Percentiles rank a stretch among this genome's conserved stretches.
These are phyloP conservation scores for Saxispiralis lemnorum DNA, from an alignment of 495 filamentous ascomycete genomes.

Conservation along the genomic window DNA sequence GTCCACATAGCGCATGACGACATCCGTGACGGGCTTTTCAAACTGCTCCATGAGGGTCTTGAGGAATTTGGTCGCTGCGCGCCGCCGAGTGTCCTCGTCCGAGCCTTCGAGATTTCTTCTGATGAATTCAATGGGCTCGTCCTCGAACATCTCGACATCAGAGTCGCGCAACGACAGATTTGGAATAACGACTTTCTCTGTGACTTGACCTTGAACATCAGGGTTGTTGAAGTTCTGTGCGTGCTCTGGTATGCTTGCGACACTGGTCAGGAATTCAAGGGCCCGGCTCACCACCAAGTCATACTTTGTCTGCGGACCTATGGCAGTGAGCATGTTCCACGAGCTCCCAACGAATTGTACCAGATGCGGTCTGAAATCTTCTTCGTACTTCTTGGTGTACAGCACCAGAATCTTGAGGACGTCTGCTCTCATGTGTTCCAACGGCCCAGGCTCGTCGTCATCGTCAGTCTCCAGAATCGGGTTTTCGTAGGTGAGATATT, in stretches of 20 bases:
- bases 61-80: conserved; percentile 87
- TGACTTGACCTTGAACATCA: conserved; percentile 55
- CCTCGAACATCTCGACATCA: conserved; percentile 89
- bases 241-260: conserved; percentile 57
- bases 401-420: conserved; percentile 79
- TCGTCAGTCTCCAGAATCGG: conserved; percentile 62
- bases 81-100: conserved; percentile 77
- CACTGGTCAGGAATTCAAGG: conserved; percentile 80
- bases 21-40: conserved; percentile 60
- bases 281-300: conserved; percentile 91
- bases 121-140: conserved; percentile 98
- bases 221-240: conserved; percentile 72
- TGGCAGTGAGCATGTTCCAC: conserved; percentile 75
- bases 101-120: conserved; percentile 88
- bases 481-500: conserved; percentile 84
- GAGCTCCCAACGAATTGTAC: conserved; percentile 69
- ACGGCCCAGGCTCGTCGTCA: conserved; percentile 64
- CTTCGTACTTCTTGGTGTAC: conserved; percentile 83
- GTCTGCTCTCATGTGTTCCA: conserved; percentile 75
- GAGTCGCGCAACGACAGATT: conserved; percentile 80
- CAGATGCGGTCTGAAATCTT: conserved; percentile 66
- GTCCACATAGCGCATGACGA: conserved; percentile 65
- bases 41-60: conserved; percentile 74
- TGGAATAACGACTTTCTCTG: conserved; percentile 87
- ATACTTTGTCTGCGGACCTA: conserved; percentile 76